A percentile compares a stretch with the other conserved stretches of the same genome.
These are phyloP conservation scores for Fusarium liriodendri DNA, from an alignment of 2,329 filamentous ascomycete species.

Conservation along the genomic window DNA sequence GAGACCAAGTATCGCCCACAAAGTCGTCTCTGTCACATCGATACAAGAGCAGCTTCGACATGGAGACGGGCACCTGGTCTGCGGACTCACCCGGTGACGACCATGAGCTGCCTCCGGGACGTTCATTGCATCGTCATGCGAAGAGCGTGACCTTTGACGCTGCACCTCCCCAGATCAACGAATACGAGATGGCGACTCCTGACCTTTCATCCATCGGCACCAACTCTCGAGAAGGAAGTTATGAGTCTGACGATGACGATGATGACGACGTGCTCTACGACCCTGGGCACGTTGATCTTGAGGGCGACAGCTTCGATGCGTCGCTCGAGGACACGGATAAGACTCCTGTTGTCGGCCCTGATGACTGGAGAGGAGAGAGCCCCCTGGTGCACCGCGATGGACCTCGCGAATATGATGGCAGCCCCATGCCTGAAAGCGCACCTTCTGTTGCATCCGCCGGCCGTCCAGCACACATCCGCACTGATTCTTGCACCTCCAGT, in stretches of 20 bases:
- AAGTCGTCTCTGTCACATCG: slow-evolving; percentile 88
- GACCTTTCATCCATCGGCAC: slow-evolving; percentile 93
- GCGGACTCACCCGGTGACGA: slow-evolving; percentile 71
- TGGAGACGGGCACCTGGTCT: slow-evolving; percentile 75
- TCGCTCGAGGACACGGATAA: slow-evolving; percentile 96
- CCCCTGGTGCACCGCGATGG: slow-evolving; percentile 49
- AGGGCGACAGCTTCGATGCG: slow-evolving; percentile 93
- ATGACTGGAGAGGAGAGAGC: slow-evolving; percentile 89
- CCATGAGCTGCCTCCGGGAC: slow-evolving; percentile 71
- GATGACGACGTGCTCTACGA: slow-evolving; percentile 73
- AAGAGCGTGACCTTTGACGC: slow-evolving; percentile 99
- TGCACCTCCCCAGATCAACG: slow-evolving; percentile 92
- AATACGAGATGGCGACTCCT: slow-evolving; percentile 98
- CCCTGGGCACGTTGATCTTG: slow-evolving; percentile 54
- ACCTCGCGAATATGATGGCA: slow-evolving; percentile 68
- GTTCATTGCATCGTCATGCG: slow-evolving; percentile 81
- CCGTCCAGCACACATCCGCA: slow-evolving; percentile 69
- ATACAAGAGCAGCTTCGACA: slow-evolving; percentile 76
- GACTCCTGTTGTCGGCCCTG: slow-evolving; percentile 96
- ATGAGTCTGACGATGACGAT: slow-evolving; percentile 84
- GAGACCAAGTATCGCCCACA: slow-evolving; percentile 80
- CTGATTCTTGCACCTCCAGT: slow-evolving; percentile 81
- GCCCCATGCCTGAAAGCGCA: slow-evolving; percentile 70
- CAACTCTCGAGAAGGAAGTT: slow-evolving; percentile 92
- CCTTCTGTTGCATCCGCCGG: slow-evolving; percentile 56